phyloP scores from a whole-genome alignment of 1,284 basidiomycete species.

The Rhodotorula glutinis region DNA sequence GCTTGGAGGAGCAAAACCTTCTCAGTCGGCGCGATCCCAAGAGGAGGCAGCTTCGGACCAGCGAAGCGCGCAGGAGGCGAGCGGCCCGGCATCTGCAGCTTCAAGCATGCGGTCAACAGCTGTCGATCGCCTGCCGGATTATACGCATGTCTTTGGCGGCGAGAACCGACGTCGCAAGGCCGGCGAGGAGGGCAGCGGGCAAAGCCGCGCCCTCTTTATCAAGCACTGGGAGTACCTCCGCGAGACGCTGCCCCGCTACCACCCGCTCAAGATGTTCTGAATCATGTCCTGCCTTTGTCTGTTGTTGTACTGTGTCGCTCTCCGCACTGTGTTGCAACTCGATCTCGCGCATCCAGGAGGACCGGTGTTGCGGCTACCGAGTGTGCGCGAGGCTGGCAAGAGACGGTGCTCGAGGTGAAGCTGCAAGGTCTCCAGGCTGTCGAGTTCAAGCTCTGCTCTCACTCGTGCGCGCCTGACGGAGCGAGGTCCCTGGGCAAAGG shows the following conservation, averaged over 20 bases:
- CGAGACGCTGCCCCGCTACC: conserved; percentile 52
- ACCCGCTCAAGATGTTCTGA: conserved; percentile 37
- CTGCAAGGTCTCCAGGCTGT: no score
- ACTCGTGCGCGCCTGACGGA: no score
- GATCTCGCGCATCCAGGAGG: not conserved
- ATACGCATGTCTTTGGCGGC: conserved; percentile 78
- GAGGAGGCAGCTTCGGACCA: not conserved
- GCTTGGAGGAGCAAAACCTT: not conserved
- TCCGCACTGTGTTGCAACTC: no score
- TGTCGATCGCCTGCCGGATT: conserved; percentile 67
- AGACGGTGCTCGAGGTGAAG: no score
- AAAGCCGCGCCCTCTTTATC: conserved; percentile 73
- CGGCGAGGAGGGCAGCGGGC: conserved; percentile 78
- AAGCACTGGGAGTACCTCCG: conserved; percentile 88
- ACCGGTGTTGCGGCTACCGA: no score
- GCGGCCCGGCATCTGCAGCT: not conserved
- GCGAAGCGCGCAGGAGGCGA: no score
- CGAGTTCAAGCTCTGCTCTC: no score
- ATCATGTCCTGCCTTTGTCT: not conserved
- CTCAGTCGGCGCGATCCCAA: not conserved
- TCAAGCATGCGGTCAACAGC: not conserved
- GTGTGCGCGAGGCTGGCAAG: no score
- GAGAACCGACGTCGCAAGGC: conserved; percentile 69
- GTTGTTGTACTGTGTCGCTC: not conserved
- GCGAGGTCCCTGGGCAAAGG: no score